Conservation (phyloP, 176 grass and related monocot species). For the Musa beccarii region DNA sequence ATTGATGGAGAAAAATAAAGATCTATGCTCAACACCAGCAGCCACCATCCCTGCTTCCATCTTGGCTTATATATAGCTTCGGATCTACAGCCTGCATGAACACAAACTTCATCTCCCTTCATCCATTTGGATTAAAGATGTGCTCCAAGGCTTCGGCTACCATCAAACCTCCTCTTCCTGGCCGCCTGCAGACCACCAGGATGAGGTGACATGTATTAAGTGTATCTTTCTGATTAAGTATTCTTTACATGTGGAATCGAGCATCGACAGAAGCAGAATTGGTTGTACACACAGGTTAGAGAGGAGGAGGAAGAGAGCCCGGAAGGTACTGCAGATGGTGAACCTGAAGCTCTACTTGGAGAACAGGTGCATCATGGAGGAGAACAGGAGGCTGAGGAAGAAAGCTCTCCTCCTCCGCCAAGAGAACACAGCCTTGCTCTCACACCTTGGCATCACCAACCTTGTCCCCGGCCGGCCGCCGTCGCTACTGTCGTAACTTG, state of each 20-base stretch:
- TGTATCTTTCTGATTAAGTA: no score
- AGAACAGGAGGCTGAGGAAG: constrained; percentile 51
- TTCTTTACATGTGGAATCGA: no score
- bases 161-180: neutral
- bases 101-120: neutral
- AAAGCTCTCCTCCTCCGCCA: constrained; percentile 29
- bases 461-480: no score
- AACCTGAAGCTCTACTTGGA: constrained; percentile 60
- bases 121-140: neutral
- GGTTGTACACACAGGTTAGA: neutral
- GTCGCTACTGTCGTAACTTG: no score
- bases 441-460: constrained; percentile 3
- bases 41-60: neutral
- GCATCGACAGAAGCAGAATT: no score
- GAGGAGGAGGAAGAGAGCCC: constrained; percentile 24
- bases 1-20: neutral
- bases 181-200: neutral
- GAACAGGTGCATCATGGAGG: constrained; percentile 46
- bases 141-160: neutral
- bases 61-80: neutral
- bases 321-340: constrained; percentile 32
- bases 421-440: constrained; percentile 33
- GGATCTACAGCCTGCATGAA: neutral
- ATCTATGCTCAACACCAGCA: neutral
- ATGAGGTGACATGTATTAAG: neutral